phyloP scores from a whole-genome alignment of 2,329 filamentous ascomycete species.

The Coleophoma crateriformis region DNA sequence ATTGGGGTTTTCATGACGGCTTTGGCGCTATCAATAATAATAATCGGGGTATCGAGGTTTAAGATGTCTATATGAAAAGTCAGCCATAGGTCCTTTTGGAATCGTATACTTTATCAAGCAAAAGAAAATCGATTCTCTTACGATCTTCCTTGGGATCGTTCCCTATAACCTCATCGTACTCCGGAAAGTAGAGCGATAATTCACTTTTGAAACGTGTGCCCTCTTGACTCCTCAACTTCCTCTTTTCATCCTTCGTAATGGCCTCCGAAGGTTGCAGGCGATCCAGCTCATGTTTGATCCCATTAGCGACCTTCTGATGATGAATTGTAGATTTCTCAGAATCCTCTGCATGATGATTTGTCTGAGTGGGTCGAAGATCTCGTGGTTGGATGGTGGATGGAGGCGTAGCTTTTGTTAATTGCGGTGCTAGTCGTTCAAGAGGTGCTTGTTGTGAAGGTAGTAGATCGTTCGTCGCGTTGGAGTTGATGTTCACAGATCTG shows the following conservation, averaged over 20 bases:
- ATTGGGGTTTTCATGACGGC: slow-evolving; percentile 15
- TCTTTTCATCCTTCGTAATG: slow-evolving; percentile 52
- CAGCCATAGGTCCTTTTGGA: slow-evolving; percentile 7
- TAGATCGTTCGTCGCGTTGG: slow-evolving; percentile 20
- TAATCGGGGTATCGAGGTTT: slow-evolving; percentile 66
- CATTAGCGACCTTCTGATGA: slow-evolving; percentile 54
- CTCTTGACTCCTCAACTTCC: slow-evolving; percentile 83
- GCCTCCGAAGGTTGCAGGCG: slow-evolving; percentile 42
- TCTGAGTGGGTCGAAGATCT: too few species aligned
- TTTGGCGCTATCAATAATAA: slow-evolving; percentile 54
- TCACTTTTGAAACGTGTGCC: slow-evolving; percentile 86
- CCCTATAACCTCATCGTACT: slow-evolving; percentile 91
- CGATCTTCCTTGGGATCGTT: slow-evolving; percentile 75
- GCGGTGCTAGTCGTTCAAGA: slow-evolving; percentile 18
- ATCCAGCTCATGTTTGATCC: slow-evolving; percentile 56
- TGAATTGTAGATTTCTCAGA: slow-evolving; percentile 34
- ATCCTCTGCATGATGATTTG: not conserved
- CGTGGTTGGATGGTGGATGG: not conserved
- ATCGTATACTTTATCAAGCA: not conserved
- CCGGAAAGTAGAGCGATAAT: slow-evolving; percentile 82
- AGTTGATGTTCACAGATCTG: slow-evolving; percentile 14
- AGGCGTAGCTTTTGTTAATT: slow-evolving; percentile 2
- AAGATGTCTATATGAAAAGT: slow-evolving; percentile 55
- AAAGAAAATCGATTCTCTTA: slow-evolving; percentile 35
- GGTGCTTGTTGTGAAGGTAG: slow-evolving; percentile 12